Evolutionary conservation across 2,329 filamentous ascomycete species (phyloP).

Genomic region (Colletotrichum liriopes): DNA sequence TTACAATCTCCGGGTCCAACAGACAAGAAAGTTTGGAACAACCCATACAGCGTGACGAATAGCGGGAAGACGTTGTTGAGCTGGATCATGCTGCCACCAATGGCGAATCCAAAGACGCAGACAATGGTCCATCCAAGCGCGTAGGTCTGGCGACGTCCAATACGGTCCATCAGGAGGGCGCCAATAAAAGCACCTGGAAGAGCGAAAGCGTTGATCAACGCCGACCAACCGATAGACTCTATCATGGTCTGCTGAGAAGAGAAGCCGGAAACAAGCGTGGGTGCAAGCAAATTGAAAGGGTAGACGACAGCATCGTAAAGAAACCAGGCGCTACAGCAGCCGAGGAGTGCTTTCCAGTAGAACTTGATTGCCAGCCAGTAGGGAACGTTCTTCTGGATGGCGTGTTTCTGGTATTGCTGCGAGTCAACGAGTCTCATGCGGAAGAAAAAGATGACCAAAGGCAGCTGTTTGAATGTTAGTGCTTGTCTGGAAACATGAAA

Average conservation of each 20-base stretch:
- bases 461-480: constrained; percentile 45
- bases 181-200: constrained; percentile 47
- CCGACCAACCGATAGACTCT: constrained; percentile 48
- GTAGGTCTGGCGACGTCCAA: constrained; percentile 47
- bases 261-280: constrained; percentile 45
- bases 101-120: constrained; percentile 62
- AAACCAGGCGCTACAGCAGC: constrained; percentile 60
- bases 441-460: constrained; percentile 69
- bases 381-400: constrained; percentile 47
- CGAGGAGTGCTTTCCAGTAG: constrained; percentile 64
- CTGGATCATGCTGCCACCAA: constrained; percentile 62
- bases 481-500: fast-evolving
- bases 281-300: constrained; percentile 45
- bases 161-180: constrained; percentile 45
- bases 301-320: constrained; percentile 49
- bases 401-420: constrained; percentile 55
- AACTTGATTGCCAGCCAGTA: constrained; percentile 46
- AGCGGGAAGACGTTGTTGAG: constrained; percentile 64
- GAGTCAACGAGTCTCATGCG: constrained; percentile 67
- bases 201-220: constrained; percentile 48
- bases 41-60: constrained; percentile 67
- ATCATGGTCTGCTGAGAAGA: constrained; percentile 42
- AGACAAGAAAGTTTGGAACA: constrained; percentile 64
- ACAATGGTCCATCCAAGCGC: constrained; percentile 45
- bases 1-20: constrained; percentile 65